Evolutionary conservation across 345 rosid genomes (phyloP).

Genomic region (Gossypium raimondii): DNA sequence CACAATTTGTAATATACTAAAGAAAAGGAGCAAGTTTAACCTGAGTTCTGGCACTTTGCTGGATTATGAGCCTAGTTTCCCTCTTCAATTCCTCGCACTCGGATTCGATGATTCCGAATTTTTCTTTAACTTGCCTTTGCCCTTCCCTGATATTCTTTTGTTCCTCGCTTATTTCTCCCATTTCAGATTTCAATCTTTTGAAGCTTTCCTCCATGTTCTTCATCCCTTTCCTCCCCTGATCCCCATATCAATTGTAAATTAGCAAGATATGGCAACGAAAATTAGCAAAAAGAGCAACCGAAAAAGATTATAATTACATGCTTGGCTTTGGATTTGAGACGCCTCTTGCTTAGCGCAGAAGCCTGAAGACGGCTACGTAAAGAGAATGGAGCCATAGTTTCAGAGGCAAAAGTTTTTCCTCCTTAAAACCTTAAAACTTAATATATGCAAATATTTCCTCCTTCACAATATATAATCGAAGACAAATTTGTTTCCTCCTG

Average conservation of each 20-base stretch:
- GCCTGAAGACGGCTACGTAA: not conserved
- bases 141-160: not conserved
- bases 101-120: not conserved
- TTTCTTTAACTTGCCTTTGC: constrained; percentile 1
- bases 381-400: not conserved
- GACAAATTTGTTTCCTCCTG: too few species aligned
- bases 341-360: not conserved
- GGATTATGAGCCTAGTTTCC: not conserved
- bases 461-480: too few species aligned
- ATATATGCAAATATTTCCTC: not conserved
- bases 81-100: not conserved
- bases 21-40: not conserved
- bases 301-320: not conserved
- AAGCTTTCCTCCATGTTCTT: not conserved
- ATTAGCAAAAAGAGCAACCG: not conserved
- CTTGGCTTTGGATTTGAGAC: constrained; percentile 1
- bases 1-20: too few species aligned
- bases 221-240: not conserved
- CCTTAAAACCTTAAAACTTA: not conserved
- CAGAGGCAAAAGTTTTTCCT: not conserved
- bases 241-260: not conserved
- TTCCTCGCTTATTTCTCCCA: constrained; percentile 1
- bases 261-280: not conserved
- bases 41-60: constrained; percentile 2
- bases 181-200: not conserved